Base-by-base conservation (phyloP, 441 rosid species). In the Metrosideros polymorpha region DNA sequence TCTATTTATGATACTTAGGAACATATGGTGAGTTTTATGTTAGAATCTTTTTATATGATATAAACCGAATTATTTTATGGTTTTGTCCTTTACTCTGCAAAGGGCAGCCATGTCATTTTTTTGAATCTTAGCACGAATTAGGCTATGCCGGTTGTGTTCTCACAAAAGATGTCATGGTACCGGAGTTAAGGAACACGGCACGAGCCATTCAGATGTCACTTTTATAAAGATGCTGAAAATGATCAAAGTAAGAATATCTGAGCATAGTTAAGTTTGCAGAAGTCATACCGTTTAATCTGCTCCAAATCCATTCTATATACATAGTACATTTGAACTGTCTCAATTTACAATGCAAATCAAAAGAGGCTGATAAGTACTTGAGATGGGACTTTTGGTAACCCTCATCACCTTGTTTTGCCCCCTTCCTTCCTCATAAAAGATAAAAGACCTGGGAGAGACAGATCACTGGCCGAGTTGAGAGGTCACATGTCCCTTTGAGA, bases 131-230 rank as follows among this genome's bases (percentile, higher is more conserved):
- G 45, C 25, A 66, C 3, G 24, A 1, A 17, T 9, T 66, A 35
- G 77, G 4, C 35, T 66, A 45, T 0, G 14, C 8, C 0, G 2
- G 45, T 19, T 35, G 77, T 19, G 24, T 10, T 32, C 27, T 35
- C 1, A 19, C 0, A 35, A 9, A 32, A 9, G 1, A 18, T 63
- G 39, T 9, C 76, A 18, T 4, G 76, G 13, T 17, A 30, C 1
- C 0, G 0, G 76, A 17, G 43, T 18, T 32, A 15, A 42, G 12
- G 18, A 63, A 63, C 12, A 8, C 0, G 0, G 2, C 19, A 13
- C 29, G 19, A 59, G 15, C 15, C 4, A 12, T 49, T 12, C 51
- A 49, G 51, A 30, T 22, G 71, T 61, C 22, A 61, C 15, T 61
- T 29, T 61, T 15, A 30, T 29, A 29, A 32, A 30, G 12, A 17